Percentiles rank a stretch among this genome's conserved stretches.
These are phyloP conservation scores for Strobilomyces confusus DNA, from an alignment of 768 basidiomycete species.

Conservation along the genomic window DNA sequence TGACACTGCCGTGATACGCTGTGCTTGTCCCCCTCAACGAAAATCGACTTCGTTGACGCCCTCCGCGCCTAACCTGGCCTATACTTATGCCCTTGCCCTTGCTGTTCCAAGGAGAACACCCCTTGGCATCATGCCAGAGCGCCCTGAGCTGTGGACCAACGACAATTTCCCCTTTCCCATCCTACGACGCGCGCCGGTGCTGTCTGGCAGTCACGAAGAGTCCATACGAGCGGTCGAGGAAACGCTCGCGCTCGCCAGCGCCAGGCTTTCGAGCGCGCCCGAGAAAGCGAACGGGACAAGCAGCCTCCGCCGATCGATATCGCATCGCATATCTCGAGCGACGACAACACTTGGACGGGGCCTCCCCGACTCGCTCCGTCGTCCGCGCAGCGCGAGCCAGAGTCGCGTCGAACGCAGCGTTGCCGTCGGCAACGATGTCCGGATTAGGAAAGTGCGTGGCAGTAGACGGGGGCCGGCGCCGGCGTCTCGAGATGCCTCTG, in stretches of 20 bases:
- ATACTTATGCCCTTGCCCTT: not conserved
- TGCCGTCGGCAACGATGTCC: conserved; percentile 4
- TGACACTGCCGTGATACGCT: not conserved
- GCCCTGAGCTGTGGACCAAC: not conserved
- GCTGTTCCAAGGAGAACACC: not conserved
- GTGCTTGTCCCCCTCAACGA: not conserved
- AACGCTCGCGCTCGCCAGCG: not conserved
- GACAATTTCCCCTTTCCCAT: conserved; percentile 15
- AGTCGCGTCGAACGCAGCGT: not conserved
- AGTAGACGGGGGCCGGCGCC: not conserved
- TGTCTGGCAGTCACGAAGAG: conserved; percentile 32
- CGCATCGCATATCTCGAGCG: conserved; percentile 34
- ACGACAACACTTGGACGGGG: conserved; percentile 30
- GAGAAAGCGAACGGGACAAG: not conserved
- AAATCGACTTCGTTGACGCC: not conserved
- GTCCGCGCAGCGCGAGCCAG: conserved; percentile 9
- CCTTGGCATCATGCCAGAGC: conserved; percentile 11
- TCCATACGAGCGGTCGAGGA: conserved; percentile 11
- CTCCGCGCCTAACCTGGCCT: not conserved
- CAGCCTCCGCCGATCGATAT: conserved; percentile 32
- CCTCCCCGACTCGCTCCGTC: conserved; percentile 22
- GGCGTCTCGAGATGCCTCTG: not conserved
- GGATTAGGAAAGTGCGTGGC: conserved; percentile 21
- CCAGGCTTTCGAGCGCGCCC: not conserved
- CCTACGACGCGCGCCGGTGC: conserved; percentile 37